phyloP scores from a whole-genome alignment of 1,139 yeast genomes.

The Kodamaea fungicola region DNA sequence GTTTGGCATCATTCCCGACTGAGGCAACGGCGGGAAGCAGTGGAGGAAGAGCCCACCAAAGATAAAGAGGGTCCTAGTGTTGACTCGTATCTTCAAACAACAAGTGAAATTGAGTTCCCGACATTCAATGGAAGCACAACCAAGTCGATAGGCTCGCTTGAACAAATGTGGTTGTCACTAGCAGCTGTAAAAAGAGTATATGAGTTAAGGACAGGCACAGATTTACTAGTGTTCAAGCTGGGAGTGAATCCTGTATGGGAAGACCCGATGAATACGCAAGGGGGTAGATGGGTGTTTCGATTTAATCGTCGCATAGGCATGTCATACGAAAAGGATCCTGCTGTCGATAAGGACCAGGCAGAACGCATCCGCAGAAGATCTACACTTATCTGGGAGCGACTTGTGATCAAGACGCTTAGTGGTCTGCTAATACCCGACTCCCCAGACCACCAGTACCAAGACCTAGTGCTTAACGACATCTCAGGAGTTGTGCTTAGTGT shows the following conservation, averaged over 20 bases:
- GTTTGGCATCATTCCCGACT: conserved; percentile 45
- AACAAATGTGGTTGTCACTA: conserved; percentile 60
- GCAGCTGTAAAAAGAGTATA: conserved; percentile 45
- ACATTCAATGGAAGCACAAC: conserved; percentile 20
- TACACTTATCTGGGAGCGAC: conserved; percentile 51
- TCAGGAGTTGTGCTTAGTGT: conserved; percentile 52
- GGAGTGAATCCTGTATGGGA: conserved; percentile 74
- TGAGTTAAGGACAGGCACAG: conserved; percentile 53
- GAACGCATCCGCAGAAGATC: conserved; percentile 33
- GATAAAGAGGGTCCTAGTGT: conserved; percentile 22
- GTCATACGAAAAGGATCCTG: conserved; percentile 9
- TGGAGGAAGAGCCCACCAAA: conserved; percentile 7
- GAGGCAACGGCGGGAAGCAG: conserved; percentile 21
- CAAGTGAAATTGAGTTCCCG: conserved; percentile 35
- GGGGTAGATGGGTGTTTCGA: conserved; percentile 67
- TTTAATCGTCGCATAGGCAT: conserved; percentile 32
- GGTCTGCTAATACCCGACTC: conserved; percentile 42
- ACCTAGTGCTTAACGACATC: conserved; percentile 42
- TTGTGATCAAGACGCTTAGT: conserved; percentile 41
- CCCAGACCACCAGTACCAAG: conserved; percentile 30
- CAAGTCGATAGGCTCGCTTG: conserved; percentile 47
- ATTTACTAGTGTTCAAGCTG: conserved; percentile 56
- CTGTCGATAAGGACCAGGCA: conserved; percentile 11
- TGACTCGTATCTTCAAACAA: conserved; percentile 41
- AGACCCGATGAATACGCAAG: conserved; percentile 59